These are phyloP conservation scores for Theobroma cacao DNA, from an alignment of 345 rosid genomes.

Conservation along the genomic window DNA sequence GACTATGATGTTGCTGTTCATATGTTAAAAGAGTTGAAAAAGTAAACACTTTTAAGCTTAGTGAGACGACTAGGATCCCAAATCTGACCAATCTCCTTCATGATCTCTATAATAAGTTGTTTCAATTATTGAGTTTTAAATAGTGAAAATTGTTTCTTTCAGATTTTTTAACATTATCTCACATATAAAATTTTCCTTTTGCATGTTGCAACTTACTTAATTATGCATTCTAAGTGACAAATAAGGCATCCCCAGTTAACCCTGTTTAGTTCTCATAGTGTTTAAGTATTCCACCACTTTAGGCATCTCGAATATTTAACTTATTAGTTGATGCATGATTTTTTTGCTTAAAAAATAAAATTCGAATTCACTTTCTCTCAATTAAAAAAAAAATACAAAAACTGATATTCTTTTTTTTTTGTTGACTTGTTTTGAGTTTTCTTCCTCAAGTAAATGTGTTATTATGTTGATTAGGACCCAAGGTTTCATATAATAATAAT, in stretches of 20 bases:
- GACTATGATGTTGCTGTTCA: not conserved
- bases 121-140: conserved; percentile 11
- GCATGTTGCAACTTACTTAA: not conserved
- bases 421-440: too few relatives aligned
- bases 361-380: too few relatives aligned
- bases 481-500: too few relatives aligned
- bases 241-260: not conserved
- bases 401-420: too few relatives aligned
- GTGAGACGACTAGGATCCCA: conserved; percentile 20
- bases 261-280: not conserved
- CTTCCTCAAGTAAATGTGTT: not conserved
- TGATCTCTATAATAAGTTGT: not conserved
- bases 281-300: not conserved
- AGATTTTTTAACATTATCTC: not conserved
- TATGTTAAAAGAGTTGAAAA: not conserved
- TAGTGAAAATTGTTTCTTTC: not conserved
- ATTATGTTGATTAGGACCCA: too few relatives aligned
- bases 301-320: too few relatives aligned
- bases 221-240: not conserved
- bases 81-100: conserved; percentile 9
- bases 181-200: not conserved
- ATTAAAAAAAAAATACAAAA: too few relatives aligned
- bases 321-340: too few relatives aligned
- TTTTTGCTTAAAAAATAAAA: too few relatives aligned
- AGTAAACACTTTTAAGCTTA: not conserved